Conservation (phyloP, 1,139 yeast species). For the Saccharomycopsis crataegensis region DNA sequence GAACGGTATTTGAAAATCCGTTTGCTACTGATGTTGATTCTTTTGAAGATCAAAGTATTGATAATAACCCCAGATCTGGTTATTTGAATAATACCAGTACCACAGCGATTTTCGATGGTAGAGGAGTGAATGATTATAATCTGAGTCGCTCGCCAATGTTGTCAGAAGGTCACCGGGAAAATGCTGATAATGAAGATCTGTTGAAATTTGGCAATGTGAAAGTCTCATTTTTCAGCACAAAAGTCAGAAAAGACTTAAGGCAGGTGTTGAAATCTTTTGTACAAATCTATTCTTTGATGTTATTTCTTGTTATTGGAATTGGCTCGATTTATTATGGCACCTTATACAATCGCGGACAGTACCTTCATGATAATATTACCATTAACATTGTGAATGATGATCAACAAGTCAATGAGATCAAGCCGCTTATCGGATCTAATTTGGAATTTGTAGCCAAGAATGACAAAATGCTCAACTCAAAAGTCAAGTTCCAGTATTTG, state of each 20-base stretch:
- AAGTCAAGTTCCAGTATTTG: constrained; percentile 8
- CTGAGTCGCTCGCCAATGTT: background rate
- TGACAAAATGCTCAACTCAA: constrained; percentile 9
- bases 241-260: constrained; percentile 8
- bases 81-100: background rate
- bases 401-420: constrained; percentile 3
- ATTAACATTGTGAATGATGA: constrained; percentile 17
- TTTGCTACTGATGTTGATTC: background rate
- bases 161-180: background rate
- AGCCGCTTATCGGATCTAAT: constrained; percentile 12
- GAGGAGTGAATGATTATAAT: too few relatives aligned
- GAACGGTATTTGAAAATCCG: background rate
- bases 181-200: background rate
- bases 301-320: constrained; percentile 13
- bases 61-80: background rate
- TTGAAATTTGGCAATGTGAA: constrained; percentile 4
- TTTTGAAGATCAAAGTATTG: background rate
- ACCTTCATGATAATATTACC: constrained; percentile 5
- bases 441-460: constrained; percentile 13
- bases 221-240: constrained; percentile 15
- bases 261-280: constrained; percentile 13
- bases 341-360: constrained; percentile 5
- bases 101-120: background rate
- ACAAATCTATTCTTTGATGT: constrained; percentile 15
- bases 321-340: constrained; percentile 18